These are phyloP conservation scores for Murraya paniculata DNA, from an alignment of 345 rosid genomes.

Conservation along the genomic window DNA sequence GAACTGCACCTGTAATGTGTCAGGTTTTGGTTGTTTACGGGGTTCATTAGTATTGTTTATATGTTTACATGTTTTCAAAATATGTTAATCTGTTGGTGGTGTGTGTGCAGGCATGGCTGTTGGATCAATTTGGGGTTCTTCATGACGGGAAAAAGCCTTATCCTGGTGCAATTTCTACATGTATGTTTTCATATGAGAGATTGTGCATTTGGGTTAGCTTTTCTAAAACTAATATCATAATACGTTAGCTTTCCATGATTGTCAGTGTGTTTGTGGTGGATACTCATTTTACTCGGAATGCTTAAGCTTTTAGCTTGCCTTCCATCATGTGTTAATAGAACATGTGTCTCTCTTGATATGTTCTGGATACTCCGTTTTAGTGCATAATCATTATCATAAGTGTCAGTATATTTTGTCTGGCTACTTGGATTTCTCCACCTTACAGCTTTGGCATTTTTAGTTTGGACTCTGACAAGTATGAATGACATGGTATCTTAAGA, in stretches of 20 bases:
- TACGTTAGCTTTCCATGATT: not conserved
- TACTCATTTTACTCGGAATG: not conserved
- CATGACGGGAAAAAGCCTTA: conserved; percentile 92
- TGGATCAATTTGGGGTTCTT: conserved; percentile 97
- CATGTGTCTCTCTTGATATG: not conserved
- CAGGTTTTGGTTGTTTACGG: not conserved
- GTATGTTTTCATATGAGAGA: conserved; percentile 46
- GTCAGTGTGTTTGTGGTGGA: not conserved
- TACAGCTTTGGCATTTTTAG: not conserved
- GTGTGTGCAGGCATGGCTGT: conserved; percentile 73
- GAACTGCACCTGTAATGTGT: not conserved
- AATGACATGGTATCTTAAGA: conserved; percentile 7
- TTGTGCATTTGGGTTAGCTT: conserved; percentile 17
- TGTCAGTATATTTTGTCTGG: not conserved
- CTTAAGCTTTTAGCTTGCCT: not conserved
- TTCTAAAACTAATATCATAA: not conserved
- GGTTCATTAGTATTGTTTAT: not conserved
- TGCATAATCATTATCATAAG: not conserved
- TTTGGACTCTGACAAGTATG: not conserved
- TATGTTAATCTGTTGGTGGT: conserved; percentile 3
- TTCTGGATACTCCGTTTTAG: not conserved
- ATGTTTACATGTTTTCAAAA: conserved; percentile 1
- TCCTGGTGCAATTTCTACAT: conserved; percentile 81
- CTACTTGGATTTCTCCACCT: too few species aligned
- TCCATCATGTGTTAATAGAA: not conserved